Base-by-base conservation (phyloP, 2,329 filamentous ascomycete species). In the Lasiodiplodia hormozganensis region DNA sequence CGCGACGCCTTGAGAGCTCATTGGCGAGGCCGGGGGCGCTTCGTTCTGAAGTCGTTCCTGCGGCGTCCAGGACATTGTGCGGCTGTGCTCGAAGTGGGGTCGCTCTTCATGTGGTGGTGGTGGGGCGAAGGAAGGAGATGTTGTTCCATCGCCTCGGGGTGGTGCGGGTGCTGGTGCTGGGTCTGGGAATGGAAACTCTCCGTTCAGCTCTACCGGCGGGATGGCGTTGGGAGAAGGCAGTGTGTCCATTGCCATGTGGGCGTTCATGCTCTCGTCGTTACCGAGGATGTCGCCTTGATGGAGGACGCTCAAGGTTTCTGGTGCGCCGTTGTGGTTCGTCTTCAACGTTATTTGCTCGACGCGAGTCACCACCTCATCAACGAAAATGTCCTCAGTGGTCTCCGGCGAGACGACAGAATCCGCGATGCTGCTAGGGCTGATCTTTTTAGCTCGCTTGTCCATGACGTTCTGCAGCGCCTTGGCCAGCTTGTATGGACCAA, bases 401-500 rank as follows among this genome's bases (percentile, higher is more conserved):
- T 47, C 23, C 21, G 23, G 58, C 3, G 36, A 43, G 18, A 28
- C 25, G 34, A 36, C 54, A 40, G 54, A 57, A 16, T 57, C 54
- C n/a, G 54, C 54, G 11, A 62, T 21, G 11, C 43, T 43, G n/a
- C 65, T n/a, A 52, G 57, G 43, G 25, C 34, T 21, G 40, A 49
- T 21, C 31, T 62, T 69, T 52, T 43, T 60, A 6, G 34, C 53
- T 23, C 43, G 67, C 23, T 65, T 62, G 11, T 73, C 70, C 2
- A 79, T 65, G 52, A 78, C 78, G n/a, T 74, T 71, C 12, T 72
- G 69, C 12, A 81, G 70, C 2, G 77, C 77, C 60, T 75, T 77
- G 6, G 77, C 78, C 25, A 82, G 75, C 70, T 81, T 82, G 64
- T 77, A 74, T 6, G 80, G 80, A 6, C 80, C 81, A 56, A 79